These are phyloP conservation scores for Volvox reticuliferus DNA, from an alignment of 139 green algal genomes.

Conservation along the genomic window DNA sequence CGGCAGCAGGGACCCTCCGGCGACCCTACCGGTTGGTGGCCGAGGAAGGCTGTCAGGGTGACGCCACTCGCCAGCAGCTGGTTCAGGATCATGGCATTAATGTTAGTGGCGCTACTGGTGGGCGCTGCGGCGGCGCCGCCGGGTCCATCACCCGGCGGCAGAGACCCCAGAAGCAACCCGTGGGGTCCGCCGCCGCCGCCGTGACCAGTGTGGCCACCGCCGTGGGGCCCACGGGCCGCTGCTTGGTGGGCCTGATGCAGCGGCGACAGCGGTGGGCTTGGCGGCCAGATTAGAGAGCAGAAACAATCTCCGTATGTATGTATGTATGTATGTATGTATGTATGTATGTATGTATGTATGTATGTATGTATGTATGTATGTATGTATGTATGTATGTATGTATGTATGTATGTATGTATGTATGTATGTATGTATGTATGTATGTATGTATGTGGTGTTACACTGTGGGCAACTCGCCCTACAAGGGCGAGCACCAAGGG, in stretches of 20 bases:
- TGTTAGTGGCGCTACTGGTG: constrained; percentile 39
- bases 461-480: too few species aligned
- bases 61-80: constrained; percentile 40
- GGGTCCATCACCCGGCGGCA: neutral
- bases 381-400: too few species aligned
- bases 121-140: neutral
- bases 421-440: too few species aligned
- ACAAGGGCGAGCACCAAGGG: too few species aligned
- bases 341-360: too few species aligned
- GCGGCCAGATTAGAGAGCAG: neutral
- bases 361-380: too few species aligned
- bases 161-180: constrained; percentile 1
- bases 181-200: constrained; percentile 4
- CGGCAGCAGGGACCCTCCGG: too few species aligned
- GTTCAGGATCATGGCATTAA: constrained; percentile 47
- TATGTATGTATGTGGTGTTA: too few species aligned
- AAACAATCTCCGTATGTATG: too few species aligned
- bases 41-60: constrained; percentile 31
- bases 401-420: too few species aligned
- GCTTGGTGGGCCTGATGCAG: constrained; percentile 7
- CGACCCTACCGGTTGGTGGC: constrained; percentile 1
- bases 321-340: too few species aligned
- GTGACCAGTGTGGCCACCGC: neutral
- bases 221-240: neutral
- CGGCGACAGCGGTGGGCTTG: neutral